Percentiles rank a stretch among this genome's conserved stretches.
These are phyloP conservation scores for Sequoiadendron giganteum DNA, from an alignment of 75 land plant species.

Conservation along the genomic window DNA sequence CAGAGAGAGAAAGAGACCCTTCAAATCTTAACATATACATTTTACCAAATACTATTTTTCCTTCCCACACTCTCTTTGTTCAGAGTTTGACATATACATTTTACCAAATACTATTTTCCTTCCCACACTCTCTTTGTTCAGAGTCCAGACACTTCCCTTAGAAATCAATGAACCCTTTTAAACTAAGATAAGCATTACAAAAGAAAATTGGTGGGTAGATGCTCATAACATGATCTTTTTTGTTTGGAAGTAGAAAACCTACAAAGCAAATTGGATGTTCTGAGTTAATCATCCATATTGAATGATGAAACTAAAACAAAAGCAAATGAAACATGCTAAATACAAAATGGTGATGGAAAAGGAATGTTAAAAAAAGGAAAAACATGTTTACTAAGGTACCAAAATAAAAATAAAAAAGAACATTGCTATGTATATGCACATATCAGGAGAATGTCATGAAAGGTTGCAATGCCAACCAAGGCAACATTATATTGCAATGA, in stretches of 20 bases:
- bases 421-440: neutral
- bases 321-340: neutral
- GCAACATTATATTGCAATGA: neutral
- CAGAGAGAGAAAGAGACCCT: too few relatives aligned
- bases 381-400: neutral
- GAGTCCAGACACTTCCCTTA: too few relatives aligned
- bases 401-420: neutral
- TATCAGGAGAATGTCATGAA: neutral
- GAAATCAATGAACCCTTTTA: too few relatives aligned
- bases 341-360: neutral
- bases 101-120: too few relatives aligned
- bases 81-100: too few relatives aligned
- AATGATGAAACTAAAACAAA: too few relatives aligned
- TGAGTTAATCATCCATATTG: too few relatives aligned
- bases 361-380: neutral
- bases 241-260: neutral
- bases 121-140: too few relatives aligned
- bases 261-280: neutral
- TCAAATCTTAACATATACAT: too few relatives aligned
- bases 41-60: too few relatives aligned
- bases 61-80: neutral
- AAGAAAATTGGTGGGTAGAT: neutral
- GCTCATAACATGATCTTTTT: neutral
- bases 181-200: neutral
- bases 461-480: neutral